These are phyloP conservation scores for Apiospora sp. DNA, from an alignment of 2,329 filamentous ascomycete species.

Conservation along the genomic window DNA sequence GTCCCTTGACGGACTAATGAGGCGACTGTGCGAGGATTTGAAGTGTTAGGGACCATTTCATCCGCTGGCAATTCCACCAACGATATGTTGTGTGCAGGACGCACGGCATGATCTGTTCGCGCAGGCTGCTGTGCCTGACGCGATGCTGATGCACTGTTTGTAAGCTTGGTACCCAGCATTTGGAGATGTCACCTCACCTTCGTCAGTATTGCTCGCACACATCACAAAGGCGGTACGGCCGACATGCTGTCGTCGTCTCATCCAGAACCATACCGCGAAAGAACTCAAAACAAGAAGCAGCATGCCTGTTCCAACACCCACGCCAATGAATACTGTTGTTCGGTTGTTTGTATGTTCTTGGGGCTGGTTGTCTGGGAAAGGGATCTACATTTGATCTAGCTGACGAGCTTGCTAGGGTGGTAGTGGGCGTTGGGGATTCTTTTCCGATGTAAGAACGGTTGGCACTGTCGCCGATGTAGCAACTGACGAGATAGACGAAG, in stretches of 20 bases:
- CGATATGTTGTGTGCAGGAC: background rate
- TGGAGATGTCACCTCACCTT: background rate
- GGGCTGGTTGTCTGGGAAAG: background rate
- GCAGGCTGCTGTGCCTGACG: constrained; percentile 12
- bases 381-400: background rate
- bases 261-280: constrained; percentile 6
- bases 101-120: background rate
- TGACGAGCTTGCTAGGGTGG: background rate
- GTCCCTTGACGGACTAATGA: background rate
- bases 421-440: constrained; percentile 5
- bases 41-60: background rate
- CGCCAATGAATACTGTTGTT: constrained; percentile 2
- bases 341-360: background rate
- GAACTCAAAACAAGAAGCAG: background rate
- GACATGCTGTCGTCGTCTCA: background rate
- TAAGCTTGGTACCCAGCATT: background rate
- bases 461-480: background rate
- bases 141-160: background rate
- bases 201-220: background rate
- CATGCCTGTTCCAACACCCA: background rate
- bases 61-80: background rate
- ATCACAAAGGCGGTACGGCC: background rate
- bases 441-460: background rate
- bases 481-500: constrained; percentile 13
- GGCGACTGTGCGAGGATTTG: background rate